Base-by-base conservation (phyloP, 2,329 filamentous ascomycete genomes). In the Cadophora sp. region DNA sequence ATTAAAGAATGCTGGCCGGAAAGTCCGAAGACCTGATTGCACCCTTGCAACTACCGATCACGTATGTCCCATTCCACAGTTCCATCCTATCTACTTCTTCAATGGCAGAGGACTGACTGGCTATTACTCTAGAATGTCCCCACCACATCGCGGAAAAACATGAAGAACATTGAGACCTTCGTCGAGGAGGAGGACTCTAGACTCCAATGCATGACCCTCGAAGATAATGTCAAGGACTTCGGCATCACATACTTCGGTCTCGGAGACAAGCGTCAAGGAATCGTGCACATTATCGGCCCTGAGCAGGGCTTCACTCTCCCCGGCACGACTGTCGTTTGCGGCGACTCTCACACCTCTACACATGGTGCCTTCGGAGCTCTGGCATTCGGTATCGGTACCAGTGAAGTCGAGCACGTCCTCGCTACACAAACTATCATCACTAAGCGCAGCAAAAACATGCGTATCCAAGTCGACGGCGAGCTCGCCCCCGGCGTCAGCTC, bases 291-390 rank as follows among this genome's bases (percentile, higher is more conserved):
- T 77, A 98, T 99, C 76, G 96, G 96, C 43, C 96, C 96, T 50
- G 96, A 99, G 85, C 96, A 99, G 82, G 96, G 96, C 74, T 99
- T 99, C 85, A 99, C 96, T 66, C 91, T 98, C 46, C 96, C 96
- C 51, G 96, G 93, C 74, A 98, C 96, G 65, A 99, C 96, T 3
- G 92, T 98, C 46, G 96, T 98, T 73, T 98, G 96, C 79, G 96
- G 96, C 80, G 96, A 99, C 86, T 97, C 92, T 78, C 96, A 99
- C 80, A 99, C 96, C 58, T 97, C 95, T 29, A 99, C 96, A 71
- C 96, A 99, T 82, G 96, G 96, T 76, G 96, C 96, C 63, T 99
- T 98, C 76, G 96, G 96, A 74, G 88, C 94, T 75, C 88, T 98
- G 71, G 96, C 96, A 50, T 97, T 97, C 78, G 96, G 96, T 80